These are phyloP conservation scores for Torulaspora maleeae DNA, from an alignment of 805 yeast species.

Conservation along the genomic window DNA sequence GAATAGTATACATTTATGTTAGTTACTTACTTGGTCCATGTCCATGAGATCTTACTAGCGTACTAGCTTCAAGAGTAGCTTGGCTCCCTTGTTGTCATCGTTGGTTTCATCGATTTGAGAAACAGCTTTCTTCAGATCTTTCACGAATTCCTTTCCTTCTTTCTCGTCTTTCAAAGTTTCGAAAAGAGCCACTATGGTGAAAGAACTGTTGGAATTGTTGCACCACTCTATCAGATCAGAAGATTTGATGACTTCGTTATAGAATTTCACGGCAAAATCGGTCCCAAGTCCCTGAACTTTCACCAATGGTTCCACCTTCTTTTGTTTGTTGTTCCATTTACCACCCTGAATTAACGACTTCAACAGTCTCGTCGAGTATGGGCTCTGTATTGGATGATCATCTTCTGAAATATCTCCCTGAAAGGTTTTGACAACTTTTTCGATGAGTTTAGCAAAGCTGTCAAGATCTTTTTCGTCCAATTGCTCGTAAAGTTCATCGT, in stretches of 20 bases:
- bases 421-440: constrained; percentile 52
- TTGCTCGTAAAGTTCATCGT: constrained; percentile 43
- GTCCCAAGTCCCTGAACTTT: constrained; percentile 48
- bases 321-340: constrained; percentile 67
- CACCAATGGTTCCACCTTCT: constrained; percentile 43
- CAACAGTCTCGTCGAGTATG: constrained; percentile 69
- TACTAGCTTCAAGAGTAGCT: constrained; percentile 41
- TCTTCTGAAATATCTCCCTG: constrained; percentile 65
- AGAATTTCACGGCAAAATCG: constrained; percentile 53
- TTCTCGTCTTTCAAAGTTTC: constrained; percentile 54
- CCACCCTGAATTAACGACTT: constrained; percentile 80
- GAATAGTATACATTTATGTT: constrained; percentile 3
- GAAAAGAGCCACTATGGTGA: constrained; percentile 72
- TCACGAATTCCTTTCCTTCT: constrained; percentile 45
- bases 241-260: constrained; percentile 48
- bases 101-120: constrained; percentile 40
- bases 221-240: constrained; percentile 63
- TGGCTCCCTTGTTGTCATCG: constrained; percentile 63
- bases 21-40: background rate
- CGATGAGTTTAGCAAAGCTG: constrained; percentile 47
- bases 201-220: constrained; percentile 62
- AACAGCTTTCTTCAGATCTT: constrained; percentile 49
- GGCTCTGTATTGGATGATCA: constrained; percentile 62
- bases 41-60: constrained; percentile 1
- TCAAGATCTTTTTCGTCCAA: constrained; percentile 33